Base-by-base conservation (phyloP, 2,329 filamentous ascomycete genomes). In the Pseudogymnoascus sp. region DNA sequence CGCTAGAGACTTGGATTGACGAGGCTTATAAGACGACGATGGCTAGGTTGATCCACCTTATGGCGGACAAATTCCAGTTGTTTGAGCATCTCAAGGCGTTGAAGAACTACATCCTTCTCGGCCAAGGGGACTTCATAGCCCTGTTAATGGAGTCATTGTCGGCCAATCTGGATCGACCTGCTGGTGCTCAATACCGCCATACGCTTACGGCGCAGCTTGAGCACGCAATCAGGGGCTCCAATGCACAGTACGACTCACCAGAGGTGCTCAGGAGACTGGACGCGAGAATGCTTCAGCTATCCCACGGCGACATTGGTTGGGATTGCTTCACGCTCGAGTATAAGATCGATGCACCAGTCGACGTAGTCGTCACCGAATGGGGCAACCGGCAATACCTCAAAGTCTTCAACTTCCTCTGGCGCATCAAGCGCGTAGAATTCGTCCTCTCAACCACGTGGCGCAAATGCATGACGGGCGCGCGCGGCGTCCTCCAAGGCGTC, bases 321-420 rank as follows among this genome's bases (percentile, higher is more conserved):
- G 94, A 99, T 71, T 96, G 95, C 71, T 99, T 99, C 75, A 99
- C 94, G 0, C 84, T 99, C 7, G 95, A 99, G 73, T 99, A 99
- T 77, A 97, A 97, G 73, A 94, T 99, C 67, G 92, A 96, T 72
- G 89, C 93, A 1, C 94, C 94, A 0, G 90, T 97, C 22, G 94
- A 99, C 71, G 94, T 99, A 28, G 92, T 99, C 57, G 91, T 99
- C 38, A 97, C 93, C 0, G 91, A 95, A 41, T 97, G 92, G 84
- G 92, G 91, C 50, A 93, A 90, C 66, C 89, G 93, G 20, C 93
- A 99, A 72, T 99, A 99, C 72, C 86, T 99, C 68, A 97, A 97
- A 72, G 91, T 99, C 8, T 99, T 99, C 82, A 99, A 99, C 75
- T 97, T 99, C 71, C 82, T 99, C 2, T 99, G 94, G 93, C 88